These are phyloP conservation scores for Leccinum glutinopallens DNA, from an alignment of 1,284 basidiomycete genomes.

Conservation along the genomic window DNA sequence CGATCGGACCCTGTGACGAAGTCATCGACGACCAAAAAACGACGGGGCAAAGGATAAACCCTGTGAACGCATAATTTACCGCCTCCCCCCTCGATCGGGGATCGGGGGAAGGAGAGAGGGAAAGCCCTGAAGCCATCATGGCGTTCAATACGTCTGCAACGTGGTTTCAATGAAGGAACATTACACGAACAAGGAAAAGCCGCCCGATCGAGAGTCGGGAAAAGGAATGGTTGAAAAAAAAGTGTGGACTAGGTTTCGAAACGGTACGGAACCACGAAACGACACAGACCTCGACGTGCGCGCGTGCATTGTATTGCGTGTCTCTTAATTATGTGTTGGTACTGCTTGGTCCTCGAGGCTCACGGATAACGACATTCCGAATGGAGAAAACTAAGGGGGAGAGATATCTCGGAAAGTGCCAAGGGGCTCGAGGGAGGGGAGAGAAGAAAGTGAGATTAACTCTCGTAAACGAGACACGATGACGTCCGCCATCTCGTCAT, in stretches of 20 bases:
- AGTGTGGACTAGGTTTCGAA: not conserved
- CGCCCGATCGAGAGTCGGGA: slow-evolving; percentile 1
- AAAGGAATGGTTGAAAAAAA: not conserved
- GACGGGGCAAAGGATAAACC: not conserved
- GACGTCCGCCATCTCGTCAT: slow-evolving; percentile 1
- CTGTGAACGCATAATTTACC: slow-evolving; percentile 1
- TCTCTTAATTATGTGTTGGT: slow-evolving; percentile 1
- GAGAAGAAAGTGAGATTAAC: not conserved
- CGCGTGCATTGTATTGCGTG: not conserved
- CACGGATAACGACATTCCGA: slow-evolving; percentile 1
- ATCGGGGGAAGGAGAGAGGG: not conserved
- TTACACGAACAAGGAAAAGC: not conserved
- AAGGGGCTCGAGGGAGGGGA: not conserved
- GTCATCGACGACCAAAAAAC: not conserved
- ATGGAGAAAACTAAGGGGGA: not conserved
- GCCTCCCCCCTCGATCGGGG: not conserved
- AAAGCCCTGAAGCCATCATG: not conserved
- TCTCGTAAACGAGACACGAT: not conserved
- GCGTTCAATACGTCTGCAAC: not conserved
- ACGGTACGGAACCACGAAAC: not conserved
- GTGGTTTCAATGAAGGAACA: slow-evolving; percentile 1
- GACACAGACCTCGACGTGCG: not conserved
- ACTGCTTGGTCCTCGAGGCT: not conserved
- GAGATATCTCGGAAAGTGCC: not conserved
- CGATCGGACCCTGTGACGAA: not conserved